Conservation (phyloP, 495 filamentous ascomycete genomes). For the Penicillium canariense region DNA sequence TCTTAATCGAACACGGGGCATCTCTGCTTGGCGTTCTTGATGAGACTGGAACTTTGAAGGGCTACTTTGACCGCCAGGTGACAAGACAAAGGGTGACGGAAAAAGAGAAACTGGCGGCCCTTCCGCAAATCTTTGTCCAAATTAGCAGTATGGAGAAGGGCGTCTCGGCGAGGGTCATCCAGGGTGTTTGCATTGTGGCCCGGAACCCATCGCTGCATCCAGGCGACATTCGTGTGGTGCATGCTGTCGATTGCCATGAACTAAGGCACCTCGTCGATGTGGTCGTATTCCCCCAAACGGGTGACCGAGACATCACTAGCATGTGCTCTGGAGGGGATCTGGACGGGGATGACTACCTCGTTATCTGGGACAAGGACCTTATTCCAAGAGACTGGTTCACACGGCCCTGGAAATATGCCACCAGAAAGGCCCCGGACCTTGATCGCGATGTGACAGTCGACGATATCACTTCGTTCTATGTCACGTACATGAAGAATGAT, state of each 20-base stretch:
- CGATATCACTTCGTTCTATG: conserved; percentile 81
- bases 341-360: conserved; percentile 92
- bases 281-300: conserved; percentile 80
- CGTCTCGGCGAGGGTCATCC: conserved; percentile 60
- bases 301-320: conserved; percentile 79
- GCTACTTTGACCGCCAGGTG: conserved; percentile 26
- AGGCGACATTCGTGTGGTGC: conserved; percentile 85
- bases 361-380: conserved; percentile 85
- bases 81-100: neutral
- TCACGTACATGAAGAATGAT: conserved; percentile 92
- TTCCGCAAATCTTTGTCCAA: conserved; percentile 91
- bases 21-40: conserved; percentile 89
- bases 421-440: conserved; percentile 49
- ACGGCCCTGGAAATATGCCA: conserved; percentile 69
- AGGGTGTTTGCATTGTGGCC: conserved; percentile 78
- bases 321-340: conserved; percentile 98
- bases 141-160: conserved; percentile 54
- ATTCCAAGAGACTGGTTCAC: conserved; percentile 67
- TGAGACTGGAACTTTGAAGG: conserved; percentile 73
- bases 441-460: conserved; percentile 59
- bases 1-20: conserved; percentile 77
- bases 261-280: conserved; percentile 77
- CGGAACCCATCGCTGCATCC: conserved; percentile 95
- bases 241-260: conserved; percentile 71
- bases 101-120: conserved; percentile 39